Evolutionary conservation across 768 basidiomycete species (phyloP), one percentile per base, ranked within the genome.

Genomic region (Tricholoma sp.): DNA sequence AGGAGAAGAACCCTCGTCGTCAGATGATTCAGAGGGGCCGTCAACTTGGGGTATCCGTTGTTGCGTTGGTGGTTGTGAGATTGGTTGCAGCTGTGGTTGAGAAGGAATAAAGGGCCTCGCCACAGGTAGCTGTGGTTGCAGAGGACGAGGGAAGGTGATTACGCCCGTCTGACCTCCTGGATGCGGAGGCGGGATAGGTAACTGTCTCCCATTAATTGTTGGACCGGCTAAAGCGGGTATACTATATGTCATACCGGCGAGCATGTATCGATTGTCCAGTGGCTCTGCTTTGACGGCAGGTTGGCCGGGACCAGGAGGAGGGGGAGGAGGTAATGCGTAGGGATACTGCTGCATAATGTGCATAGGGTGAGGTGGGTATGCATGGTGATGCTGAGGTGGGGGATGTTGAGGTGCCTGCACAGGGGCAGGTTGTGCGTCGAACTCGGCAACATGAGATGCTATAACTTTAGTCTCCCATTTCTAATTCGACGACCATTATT

Each of bases 401-500:
- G 79, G 80, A 41, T 76, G 79, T 45, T 76, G 79, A 3, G 79
- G 71, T 32, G 72, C 74, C 5, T 71, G 74, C 8, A 72, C 63
- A 1, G 76, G 69, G 12, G 73, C 16, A 63, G 74, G 74, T n/a
- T 50, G 47, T 16, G 82, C 74, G 69, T 91, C 90, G 69, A 97
- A 98, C 63, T 98, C 93, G 52, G 97, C 97, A 19, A 97, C 96
- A 65, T 89, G 86, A 2, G 93, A 95, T n/a, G 87, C 86, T 37
- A 97, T 82, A 50, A 99, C 86, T 71, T 97, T 97, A 67, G 79
- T 81, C 71, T 98, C 90, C 97, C 97, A 99, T 88, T 92, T 93
- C 91, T 98, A 73, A 34, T 54, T n/a, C 50, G 54, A 53, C 31
- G 41, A 61, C 59, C 41, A 62, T 43, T 53, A 66, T 59, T 57